A percentile compares a stretch with the other conserved stretches of the same genome.
phyloP scores from a whole-genome alignment of 2,329 filamentous ascomycete genomes.

The Colletotrichum sp. region DNA sequence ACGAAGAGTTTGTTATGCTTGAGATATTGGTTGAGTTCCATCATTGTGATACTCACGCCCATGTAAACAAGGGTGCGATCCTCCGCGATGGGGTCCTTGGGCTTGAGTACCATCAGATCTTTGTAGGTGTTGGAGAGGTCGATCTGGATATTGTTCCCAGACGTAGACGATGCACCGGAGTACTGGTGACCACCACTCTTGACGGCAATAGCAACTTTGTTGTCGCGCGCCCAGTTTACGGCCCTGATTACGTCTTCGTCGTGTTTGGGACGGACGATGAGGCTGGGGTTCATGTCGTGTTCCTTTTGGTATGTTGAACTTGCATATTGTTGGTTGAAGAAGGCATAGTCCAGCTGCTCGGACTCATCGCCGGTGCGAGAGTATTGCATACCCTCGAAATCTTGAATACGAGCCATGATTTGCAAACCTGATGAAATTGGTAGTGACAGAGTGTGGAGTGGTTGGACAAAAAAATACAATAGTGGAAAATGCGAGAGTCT shows the following conservation, averaged over 20 bases:
- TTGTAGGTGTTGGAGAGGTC: constrained; percentile 46
- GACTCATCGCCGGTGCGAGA: background rate
- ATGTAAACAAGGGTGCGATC: constrained; percentile 39
- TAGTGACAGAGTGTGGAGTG: background rate
- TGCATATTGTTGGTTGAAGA: constrained; percentile 43
- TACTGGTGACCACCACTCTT: constrained; percentile 55
- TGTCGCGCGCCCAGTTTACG: constrained; percentile 43
- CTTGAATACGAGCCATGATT: constrained; percentile 1
- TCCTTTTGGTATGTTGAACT: constrained; percentile 44
- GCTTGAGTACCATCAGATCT: constrained; percentile 30
- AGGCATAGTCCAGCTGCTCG: background rate
- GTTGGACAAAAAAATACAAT: accelerated
- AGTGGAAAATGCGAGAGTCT: background rate
- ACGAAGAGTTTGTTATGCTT: constrained; percentile 45
- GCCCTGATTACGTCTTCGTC: constrained; percentile 46
- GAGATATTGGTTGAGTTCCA: constrained; percentile 48
- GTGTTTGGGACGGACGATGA: constrained; percentile 47
- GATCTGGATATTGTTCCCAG: constrained; percentile 48
- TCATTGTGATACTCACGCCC: constrained; percentile 45
- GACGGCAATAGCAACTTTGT: constrained; percentile 47
- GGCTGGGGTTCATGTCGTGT: constrained; percentile 46
- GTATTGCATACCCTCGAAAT: constrained; percentile 12
- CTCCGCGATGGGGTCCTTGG: constrained; percentile 35
- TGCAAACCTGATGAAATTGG: background rate
- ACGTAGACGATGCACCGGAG: constrained; percentile 52